These are phyloP conservation scores for Mrakia gelida DNA, from an alignment of 768 basidiomycete genomes.

Conservation along the genomic window DNA sequence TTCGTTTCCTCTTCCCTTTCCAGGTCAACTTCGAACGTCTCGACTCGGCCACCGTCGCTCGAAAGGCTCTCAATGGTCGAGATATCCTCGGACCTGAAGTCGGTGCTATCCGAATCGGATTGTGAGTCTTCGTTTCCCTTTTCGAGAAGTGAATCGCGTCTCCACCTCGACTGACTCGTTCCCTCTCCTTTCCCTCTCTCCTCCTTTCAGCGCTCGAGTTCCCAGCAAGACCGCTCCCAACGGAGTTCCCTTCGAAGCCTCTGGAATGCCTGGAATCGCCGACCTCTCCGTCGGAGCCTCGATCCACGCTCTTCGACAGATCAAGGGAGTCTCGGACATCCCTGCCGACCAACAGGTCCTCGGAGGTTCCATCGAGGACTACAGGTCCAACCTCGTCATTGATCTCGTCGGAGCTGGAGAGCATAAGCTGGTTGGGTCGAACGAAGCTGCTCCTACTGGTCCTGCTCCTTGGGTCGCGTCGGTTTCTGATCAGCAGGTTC, in stretches of 20 bases:
- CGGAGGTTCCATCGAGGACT: constrained; percentile 88
- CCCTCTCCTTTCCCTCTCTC: neutral
- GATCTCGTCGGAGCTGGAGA: constrained; percentile 44
- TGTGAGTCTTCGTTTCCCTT: constrained; percentile 41
- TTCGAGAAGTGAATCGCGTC: neutral
- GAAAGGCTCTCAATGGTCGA: constrained; percentile 90
- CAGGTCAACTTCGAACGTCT: constrained; percentile 93
- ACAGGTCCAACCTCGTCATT: constrained; percentile 70
- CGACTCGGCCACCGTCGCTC: constrained; percentile 91
- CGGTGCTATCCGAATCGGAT: constrained; percentile 93
- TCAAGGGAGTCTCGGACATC: constrained; percentile 88
- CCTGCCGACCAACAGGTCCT: constrained; percentile 91
- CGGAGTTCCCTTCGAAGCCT: constrained; percentile 57
- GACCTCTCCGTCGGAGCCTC: constrained; percentile 68
- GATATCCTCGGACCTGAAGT: constrained; percentile 95
- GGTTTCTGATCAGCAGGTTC: constrained; percentile 28
- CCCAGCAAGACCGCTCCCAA: constrained; percentile 69
- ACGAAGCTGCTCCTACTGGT: constrained; percentile 5
- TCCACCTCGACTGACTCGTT: neutral
- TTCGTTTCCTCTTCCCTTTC: too few relatives aligned
- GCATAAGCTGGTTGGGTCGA: constrained; percentile 20
- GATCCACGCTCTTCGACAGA: constrained; percentile 76
- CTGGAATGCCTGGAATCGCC: constrained; percentile 73
- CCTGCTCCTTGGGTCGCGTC: constrained; percentile 12
- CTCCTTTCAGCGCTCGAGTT: constrained; percentile 63